A percentile compares a stretch with the other conserved stretches of the same genome.
phyloP scores from a whole-genome alignment of 805 yeast genomes.

The Wickerhamomyces queroliae region DNA sequence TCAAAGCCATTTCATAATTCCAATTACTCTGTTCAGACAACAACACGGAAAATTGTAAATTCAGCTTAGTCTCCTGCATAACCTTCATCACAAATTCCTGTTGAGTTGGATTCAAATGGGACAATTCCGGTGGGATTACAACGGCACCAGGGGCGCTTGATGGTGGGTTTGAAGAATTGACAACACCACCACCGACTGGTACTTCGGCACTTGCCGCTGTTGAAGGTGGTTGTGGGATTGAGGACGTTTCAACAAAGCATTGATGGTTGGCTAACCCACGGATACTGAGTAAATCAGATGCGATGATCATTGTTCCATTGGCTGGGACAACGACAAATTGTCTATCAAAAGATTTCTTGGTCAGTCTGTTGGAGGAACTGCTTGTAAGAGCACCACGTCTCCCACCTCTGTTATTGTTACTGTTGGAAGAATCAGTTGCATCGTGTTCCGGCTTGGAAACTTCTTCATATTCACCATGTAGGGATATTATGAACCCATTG shows the following conservation, averaged over 20 bases:
- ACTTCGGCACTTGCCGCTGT: slow-evolving; percentile 5
- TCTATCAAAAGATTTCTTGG: slow-evolving; percentile 80
- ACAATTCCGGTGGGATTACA: slow-evolving; percentile 12
- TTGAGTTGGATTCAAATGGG: slow-evolving; percentile 58
- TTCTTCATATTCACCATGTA: slow-evolving; percentile 87
- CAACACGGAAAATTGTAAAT: slow-evolving; percentile 74
- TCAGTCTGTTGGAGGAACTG: slow-evolving; percentile 30
- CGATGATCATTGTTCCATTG: slow-evolving; percentile 69
- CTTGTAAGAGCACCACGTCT: slow-evolving; percentile 24
- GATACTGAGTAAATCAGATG: slow-evolving; percentile 74
- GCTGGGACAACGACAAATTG: slow-evolving; percentile 69
- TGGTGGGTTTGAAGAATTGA: too few relatives aligned
- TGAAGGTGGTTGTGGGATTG: background rate
- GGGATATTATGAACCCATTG: slow-evolving; percentile 67
- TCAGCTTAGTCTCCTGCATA: slow-evolving; percentile 68
- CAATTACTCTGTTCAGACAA: slow-evolving; percentile 84
- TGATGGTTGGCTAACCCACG: slow-evolving; percentile 51
- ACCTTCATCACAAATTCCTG: slow-evolving; percentile 60
- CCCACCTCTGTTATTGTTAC: slow-evolving; percentile 12
- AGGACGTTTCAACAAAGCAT: slow-evolving; percentile 43
- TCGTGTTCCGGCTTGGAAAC: slow-evolving; percentile 44
- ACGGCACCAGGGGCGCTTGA: slow-evolving; percentile 2
- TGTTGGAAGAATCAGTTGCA: slow-evolving; percentile 18
- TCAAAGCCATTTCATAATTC: slow-evolving; percentile 66
- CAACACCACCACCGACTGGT: too few relatives aligned